Evolutionary conservation across 75 land plant species (phyloP), one percentile per base, ranked within the genome.

Genomic region (Sequoiadendron giganteum): DNA sequence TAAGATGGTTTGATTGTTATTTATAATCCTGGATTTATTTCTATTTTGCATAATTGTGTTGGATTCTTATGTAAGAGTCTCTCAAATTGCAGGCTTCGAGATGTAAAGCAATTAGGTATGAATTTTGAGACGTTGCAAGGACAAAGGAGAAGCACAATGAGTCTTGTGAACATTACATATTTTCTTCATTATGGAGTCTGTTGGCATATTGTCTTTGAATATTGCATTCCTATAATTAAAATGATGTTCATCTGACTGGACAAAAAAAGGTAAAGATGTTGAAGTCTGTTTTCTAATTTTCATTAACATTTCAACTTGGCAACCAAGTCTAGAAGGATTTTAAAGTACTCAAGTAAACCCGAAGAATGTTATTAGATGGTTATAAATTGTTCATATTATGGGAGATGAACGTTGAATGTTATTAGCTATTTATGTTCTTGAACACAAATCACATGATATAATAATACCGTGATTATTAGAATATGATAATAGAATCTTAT

Each of bases 101-200:
- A 96, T 91, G 87, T 97, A n/a, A 96, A 93, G 93, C 97, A 96
- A 85, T 92, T 97, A 87, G 98, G 98, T 95, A 87, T 91, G 90
- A 88, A 39, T 87, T 21, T 18, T 39, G 39, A n/a, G 15, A 28
- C 42, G 45, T 87, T 9, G 28, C 21, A 82, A 34, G 45, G 11
- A 75, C 75, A 25, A 72, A 21, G 83, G 83, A 40, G 10, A 40
- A 43, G 7, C 5, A 11, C 83, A 43, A 80, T 6, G 10, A 40
- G 18, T 19, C 45, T 21, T 80, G 47, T 80, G 11, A 80, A 25
- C 83, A 21, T 30, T 72, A 72, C 28, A 4, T 72, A 28, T n/a
- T 72, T 28, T 72, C 75, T 72, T 72, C 75, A 10, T 1, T 72
- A 28, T 30, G 34, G 28, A n/a, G 34, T 72, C 75, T 30, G n/a